phyloP scores from a whole-genome alignment of 169 alveolate species.

The Cryptosporidium ryanae region DNA sequence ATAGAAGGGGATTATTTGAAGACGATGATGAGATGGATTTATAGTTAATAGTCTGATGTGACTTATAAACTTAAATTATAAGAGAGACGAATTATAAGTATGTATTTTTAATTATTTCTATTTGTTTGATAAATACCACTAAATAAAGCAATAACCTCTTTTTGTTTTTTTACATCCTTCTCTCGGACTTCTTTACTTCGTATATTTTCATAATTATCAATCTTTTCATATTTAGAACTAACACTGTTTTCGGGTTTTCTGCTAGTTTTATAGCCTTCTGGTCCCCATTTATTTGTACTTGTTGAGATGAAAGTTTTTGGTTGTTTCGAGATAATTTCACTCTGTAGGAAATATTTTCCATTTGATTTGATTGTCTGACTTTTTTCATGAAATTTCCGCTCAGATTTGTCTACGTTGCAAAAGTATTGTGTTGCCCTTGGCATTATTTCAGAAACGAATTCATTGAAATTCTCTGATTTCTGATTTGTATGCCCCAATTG shows the following conservation, averaged over 20 bases:
- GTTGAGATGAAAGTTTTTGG: background rate
- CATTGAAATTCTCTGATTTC: background rate
- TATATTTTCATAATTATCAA: constrained; percentile 3
- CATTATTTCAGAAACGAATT: background rate
- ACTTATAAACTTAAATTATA: background rate
- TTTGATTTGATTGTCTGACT: background rate
- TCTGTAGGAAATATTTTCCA: background rate
- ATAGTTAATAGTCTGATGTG: background rate
- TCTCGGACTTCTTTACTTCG: background rate
- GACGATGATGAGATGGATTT: constrained; percentile 35
- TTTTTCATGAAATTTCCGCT: too few species aligned
- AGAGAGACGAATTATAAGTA: too few species aligned
- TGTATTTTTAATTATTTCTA: background rate
- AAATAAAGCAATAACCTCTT: constrained; percentile 43
- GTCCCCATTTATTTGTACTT: constrained; percentile 34
- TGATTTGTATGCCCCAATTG: too few species aligned
- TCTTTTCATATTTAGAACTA: background rate
- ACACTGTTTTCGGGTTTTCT: background rate
- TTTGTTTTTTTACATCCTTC: constrained; percentile 18
- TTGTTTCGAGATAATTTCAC: background rate
- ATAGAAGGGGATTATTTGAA: constrained; percentile 52
- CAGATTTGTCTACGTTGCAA: too few species aligned
- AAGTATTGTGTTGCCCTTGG: background rate
- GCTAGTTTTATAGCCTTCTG: constrained; percentile 45
- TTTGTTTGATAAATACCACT: constrained; percentile 28